Evolutionary conservation across 768 basidiomycete species (phyloP).

Genomic region (Suillus discolor): DNA sequence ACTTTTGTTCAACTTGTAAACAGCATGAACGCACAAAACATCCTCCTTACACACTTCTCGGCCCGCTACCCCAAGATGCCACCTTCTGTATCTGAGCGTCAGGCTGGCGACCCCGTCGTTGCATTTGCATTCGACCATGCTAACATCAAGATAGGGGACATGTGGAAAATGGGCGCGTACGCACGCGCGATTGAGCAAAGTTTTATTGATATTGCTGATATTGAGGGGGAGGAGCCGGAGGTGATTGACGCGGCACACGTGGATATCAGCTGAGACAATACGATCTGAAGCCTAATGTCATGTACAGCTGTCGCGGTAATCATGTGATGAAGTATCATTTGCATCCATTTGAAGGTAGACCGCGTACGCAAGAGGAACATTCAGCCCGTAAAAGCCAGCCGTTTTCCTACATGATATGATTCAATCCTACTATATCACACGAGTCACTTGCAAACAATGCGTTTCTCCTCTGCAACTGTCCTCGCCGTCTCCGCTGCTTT

Average conservation of each 20-base stretch:
- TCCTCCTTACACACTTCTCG: conserved; percentile 95
- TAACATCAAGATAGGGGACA: conserved; percentile 68
- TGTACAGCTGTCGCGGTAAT: conserved; percentile 71
- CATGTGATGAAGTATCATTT: conserved; percentile 21
- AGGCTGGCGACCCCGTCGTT: conserved; percentile 46
- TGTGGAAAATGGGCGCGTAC: conserved; percentile 88
- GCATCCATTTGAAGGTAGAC: not conserved
- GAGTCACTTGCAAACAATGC: not conserved
- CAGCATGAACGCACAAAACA: conserved; percentile 84
- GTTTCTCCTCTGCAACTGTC: not conserved
- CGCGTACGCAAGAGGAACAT: not conserved
- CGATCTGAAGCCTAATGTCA: conserved; percentile 12
- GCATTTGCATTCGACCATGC: conserved; percentile 84
- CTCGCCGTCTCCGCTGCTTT: not conserved
- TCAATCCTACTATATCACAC: not conserved
- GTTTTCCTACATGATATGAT: not conserved
- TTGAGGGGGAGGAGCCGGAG: conserved; percentile 39
- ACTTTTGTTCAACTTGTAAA: conserved; percentile 1
- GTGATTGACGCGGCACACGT: conserved; percentile 13
- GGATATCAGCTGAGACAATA: conserved; percentile 15
- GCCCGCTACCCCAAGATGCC: conserved; percentile 91
- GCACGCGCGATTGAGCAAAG: conserved; percentile 67
- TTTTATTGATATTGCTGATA: conserved; percentile 55
- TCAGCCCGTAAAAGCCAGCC: not conserved
- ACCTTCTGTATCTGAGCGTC: conserved; percentile 33